Percentiles rank a stretch among this genome's conserved stretches.
phyloP scores from a whole-genome alignment of 2,329 filamentous ascomycete species.

The Chrysoporthe deuterocubensis region DNA sequence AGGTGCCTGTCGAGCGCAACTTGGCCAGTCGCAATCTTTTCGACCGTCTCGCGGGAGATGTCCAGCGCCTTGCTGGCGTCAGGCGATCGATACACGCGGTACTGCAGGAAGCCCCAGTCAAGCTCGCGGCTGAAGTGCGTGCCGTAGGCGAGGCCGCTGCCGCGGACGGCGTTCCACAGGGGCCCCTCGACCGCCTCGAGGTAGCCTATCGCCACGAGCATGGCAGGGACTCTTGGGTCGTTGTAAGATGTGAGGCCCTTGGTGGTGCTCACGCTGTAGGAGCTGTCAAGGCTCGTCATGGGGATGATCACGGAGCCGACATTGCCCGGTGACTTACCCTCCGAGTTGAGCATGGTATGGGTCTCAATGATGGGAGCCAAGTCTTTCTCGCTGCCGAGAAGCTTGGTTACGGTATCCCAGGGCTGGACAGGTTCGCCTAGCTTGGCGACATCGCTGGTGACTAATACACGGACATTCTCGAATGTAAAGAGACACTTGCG shows the following conservation, averaged over 20 bases:
- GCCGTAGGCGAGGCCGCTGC: slow-evolving; percentile 91
- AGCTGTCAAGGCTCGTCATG: slow-evolving; percentile 91
- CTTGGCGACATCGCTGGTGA: slow-evolving; percentile 78
- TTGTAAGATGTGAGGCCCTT: slow-evolving; percentile 75
- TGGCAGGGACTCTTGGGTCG: slow-evolving; percentile 78
- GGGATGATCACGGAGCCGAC: slow-evolving; percentile 79
- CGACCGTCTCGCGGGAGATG: slow-evolving; percentile 75
- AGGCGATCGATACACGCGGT: slow-evolving; percentile 87
- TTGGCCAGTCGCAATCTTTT: slow-evolving; percentile 73
- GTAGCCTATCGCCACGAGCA: slow-evolving; percentile 88
- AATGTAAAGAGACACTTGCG: slow-evolving; percentile 78
- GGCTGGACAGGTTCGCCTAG: slow-evolving; percentile 75
- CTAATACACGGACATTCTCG: slow-evolving; percentile 82
- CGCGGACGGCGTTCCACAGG: slow-evolving; percentile 90
- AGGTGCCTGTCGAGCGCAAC: slow-evolving; percentile 77
- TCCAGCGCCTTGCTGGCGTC: slow-evolving; percentile 85
- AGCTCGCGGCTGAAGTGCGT: slow-evolving; percentile 77
- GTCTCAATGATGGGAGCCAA: slow-evolving; percentile 74
- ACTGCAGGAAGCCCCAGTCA: slow-evolving; percentile 79
- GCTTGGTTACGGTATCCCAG: slow-evolving; percentile 70
- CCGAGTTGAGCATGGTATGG: slow-evolving; percentile 71
- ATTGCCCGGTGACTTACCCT: slow-evolving; percentile 75
- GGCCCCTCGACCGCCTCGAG: slow-evolving; percentile 93
- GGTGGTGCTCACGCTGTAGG: slow-evolving; percentile 78
- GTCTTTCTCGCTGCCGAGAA: slow-evolving; percentile 52